These are phyloP conservation scores for Oryza australiensis DNA, from an alignment of 176 grass and related monocot genomes.

Conservation along the genomic window DNA sequence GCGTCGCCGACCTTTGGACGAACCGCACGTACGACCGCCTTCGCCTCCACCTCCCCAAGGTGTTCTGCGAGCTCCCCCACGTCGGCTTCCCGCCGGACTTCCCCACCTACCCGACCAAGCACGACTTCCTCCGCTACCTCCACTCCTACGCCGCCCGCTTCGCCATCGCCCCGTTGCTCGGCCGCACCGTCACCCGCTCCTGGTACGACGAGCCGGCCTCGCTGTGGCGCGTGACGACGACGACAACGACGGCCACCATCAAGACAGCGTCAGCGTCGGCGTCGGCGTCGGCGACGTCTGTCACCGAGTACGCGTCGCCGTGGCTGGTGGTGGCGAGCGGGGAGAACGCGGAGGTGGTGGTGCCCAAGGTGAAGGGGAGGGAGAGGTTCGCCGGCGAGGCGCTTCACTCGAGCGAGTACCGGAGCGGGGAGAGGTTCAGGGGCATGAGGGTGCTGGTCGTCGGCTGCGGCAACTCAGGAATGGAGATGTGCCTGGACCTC, in stretches of 20 bases:
- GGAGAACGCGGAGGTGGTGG: constrained; percentile 82
- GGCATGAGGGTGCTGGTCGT: constrained; percentile 78
- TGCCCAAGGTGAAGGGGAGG: constrained; percentile 70
- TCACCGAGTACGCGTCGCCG: constrained; percentile 57
- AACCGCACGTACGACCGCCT: constrained; percentile 89
- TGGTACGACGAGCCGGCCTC: constrained; percentile 39
- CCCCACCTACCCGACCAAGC: constrained; percentile 74
- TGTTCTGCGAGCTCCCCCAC: constrained; percentile 84
- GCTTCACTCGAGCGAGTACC: constrained; percentile 83
- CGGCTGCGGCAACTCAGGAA: constrained; percentile 93
- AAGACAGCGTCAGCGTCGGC: no score
- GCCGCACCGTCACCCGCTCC: constrained; percentile 54
- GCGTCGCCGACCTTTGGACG: constrained; percentile 80
- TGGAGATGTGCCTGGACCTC: constrained; percentile 96
- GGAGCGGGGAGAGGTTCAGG: constrained; percentile 68
- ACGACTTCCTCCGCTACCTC: constrained; percentile 81
- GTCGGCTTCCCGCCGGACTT: constrained; percentile 68
- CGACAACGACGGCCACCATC: neutral
- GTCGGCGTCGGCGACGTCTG: neutral
- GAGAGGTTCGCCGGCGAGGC: constrained; percentile 67
- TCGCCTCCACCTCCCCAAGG: constrained; percentile 85
- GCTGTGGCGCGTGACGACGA: constrained; percentile 60
- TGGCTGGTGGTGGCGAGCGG: constrained; percentile 95
- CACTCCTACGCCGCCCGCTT: constrained; percentile 68
- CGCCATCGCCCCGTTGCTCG: constrained; percentile 62